A percentile compares a stretch with the other conserved stretches of the same genome.
These are phyloP conservation scores for Boehmeria nivea DNA, from an alignment of 306 rosid species.

Conservation along the genomic window DNA sequence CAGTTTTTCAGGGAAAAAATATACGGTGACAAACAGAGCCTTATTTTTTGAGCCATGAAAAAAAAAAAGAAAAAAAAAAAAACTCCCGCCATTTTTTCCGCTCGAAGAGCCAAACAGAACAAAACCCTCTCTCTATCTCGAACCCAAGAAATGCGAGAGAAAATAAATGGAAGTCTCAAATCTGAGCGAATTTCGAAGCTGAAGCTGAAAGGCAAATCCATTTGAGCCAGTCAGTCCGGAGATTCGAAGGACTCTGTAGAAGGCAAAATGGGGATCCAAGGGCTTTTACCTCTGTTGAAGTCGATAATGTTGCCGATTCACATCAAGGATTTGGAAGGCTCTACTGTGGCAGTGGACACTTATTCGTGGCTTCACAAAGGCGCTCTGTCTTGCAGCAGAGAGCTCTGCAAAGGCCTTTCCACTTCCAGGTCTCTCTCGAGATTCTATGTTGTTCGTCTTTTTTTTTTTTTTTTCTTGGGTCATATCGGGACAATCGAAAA, in stretches of 20 bases:
- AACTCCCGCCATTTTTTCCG: too few species aligned
- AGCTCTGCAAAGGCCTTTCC: conserved; percentile 76
- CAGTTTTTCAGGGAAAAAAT: too few species aligned
- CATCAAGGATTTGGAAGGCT: conserved; percentile 70
- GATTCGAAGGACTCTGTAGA: background rate
- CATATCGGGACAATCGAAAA: background rate
- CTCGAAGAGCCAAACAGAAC: background rate
- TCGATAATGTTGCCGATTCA: conserved; percentile 83
- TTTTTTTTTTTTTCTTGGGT: background rate
- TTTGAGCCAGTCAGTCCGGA: background rate
- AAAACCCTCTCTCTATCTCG: background rate
- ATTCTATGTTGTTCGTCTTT: background rate
- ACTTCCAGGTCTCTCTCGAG: conserved; percentile 53
- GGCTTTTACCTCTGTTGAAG: conserved; percentile 75
- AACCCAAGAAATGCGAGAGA: too few species aligned
- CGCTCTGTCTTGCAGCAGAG: conserved; percentile 81
- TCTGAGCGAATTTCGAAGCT: background rate
- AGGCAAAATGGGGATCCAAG: conserved; percentile 72
- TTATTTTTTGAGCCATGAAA: too few species aligned
- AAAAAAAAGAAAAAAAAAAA: too few species aligned
- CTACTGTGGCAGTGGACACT: conserved; percentile 66
- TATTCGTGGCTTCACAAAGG: conserved; percentile 99
- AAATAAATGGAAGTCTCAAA: too few species aligned
- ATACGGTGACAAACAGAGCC: too few species aligned
- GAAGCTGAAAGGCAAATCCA: background rate